Evolutionary conservation across 2,329 filamentous ascomycete species (phyloP).

Genomic region (Fusarium newnesense): DNA sequence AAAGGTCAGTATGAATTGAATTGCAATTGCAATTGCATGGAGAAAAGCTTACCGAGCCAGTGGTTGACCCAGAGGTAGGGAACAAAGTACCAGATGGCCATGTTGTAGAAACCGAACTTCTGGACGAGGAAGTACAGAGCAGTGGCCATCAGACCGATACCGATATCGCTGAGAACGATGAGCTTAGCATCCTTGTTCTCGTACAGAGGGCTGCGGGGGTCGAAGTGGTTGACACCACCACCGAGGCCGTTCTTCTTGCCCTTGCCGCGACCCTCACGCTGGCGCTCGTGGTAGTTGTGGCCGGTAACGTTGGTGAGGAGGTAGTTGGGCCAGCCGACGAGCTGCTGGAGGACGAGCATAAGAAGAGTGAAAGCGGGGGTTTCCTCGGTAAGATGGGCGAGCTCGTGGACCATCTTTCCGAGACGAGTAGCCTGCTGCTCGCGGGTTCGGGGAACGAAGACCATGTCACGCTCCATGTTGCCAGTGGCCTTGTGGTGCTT

Average conservation of each 20-base stretch:
- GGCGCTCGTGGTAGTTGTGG: slow-evolving; percentile 92
- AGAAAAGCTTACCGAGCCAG: slow-evolving; percentile 84
- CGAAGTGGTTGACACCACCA: slow-evolving; percentile 93
- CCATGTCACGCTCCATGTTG: slow-evolving; percentile 98
- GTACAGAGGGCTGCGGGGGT: slow-evolving; percentile 87
- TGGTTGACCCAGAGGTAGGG: slow-evolving; percentile 99
- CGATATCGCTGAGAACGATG: slow-evolving; percentile 87
- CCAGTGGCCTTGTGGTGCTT: slow-evolving; percentile 99
- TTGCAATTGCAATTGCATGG: not conserved
- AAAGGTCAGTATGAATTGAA: slow-evolving; percentile 40
- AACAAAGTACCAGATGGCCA: slow-evolving; percentile 93
- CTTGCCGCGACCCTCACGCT: slow-evolving; percentile 90
- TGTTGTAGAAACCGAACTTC: slow-evolving; percentile 84
- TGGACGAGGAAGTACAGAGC: slow-evolving; percentile 76
- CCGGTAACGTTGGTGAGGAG: slow-evolving; percentile 92
- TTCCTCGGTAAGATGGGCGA: slow-evolving; percentile 92
- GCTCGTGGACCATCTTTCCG: slow-evolving; percentile 80
- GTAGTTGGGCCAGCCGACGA: slow-evolving; percentile 94
- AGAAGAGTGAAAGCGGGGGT: slow-evolving; percentile 84
- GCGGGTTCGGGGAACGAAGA: slow-evolving; percentile 94
- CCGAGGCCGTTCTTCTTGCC: slow-evolving; percentile 88
- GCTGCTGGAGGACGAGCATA: slow-evolving; percentile 83
- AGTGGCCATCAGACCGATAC: slow-evolving; percentile 71
- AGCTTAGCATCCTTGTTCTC: slow-evolving; percentile 90
- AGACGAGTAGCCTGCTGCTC: slow-evolving; percentile 81